phyloP scores from a whole-genome alignment of 768 basidiomycete genomes.

The Mycena kentingensis region DNA sequence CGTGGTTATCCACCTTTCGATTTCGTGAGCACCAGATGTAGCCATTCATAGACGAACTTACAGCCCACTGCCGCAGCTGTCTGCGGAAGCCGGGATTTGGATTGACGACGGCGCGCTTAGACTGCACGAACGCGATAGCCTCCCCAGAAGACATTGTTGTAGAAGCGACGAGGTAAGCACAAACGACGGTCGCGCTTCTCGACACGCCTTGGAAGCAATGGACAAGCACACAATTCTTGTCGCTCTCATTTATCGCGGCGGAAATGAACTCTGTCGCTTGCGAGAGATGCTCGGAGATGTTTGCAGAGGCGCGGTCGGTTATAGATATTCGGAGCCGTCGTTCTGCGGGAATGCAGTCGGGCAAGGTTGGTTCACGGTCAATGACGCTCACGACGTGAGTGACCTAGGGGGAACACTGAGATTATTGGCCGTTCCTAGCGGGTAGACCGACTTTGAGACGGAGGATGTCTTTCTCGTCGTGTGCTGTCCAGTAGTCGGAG shows the following conservation, averaged over 20 bases:
- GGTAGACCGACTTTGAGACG: no score
- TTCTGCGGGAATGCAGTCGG: constrained; percentile 43
- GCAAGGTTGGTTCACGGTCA: constrained; percentile 51
- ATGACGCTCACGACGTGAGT: constrained; percentile 74
- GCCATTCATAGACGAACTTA: no score
- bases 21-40: no score
- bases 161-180: constrained; percentile 66
- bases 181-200: constrained; percentile 73
- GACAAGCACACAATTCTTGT: constrained; percentile 53
- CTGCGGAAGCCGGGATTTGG: constrained; percentile 70
- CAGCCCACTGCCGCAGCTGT: no score
- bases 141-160: constrained; percentile 53
- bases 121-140: constrained; percentile 56
- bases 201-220: constrained; percentile 79
- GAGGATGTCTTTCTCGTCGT: constrained; percentile 43
- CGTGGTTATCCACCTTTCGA: constrained; percentile 17
- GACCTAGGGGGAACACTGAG: constrained; percentile 58
- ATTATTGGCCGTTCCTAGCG: constrained; percentile 43
- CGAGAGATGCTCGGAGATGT: constrained; percentile 50
- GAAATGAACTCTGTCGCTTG: constrained; percentile 55
- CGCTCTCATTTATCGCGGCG: constrained; percentile 46
- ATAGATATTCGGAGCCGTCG: constrained; percentile 54
- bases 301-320: constrained; percentile 39
- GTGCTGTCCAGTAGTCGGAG: constrained; percentile 61
- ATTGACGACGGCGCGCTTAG: constrained; percentile 58